Conservation (phyloP, 2,329 filamentous ascomycete genomes). For the Fusarium nygamai region DNA sequence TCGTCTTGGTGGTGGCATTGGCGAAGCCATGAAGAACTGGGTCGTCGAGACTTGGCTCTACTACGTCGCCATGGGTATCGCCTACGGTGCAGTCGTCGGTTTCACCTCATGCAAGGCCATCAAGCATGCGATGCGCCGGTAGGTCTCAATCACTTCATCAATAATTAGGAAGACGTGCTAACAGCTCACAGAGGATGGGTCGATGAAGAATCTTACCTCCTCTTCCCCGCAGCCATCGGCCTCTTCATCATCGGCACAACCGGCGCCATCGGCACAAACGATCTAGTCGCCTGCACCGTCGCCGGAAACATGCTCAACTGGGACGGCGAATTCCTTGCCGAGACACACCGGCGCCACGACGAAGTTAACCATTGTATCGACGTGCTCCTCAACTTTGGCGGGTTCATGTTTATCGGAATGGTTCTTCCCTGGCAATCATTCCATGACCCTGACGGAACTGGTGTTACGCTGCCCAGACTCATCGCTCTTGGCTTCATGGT, state of each 20-base stretch:
- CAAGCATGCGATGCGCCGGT: conserved; percentile 53
- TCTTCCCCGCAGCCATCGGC: conserved; percentile 62
- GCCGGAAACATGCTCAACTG: conserved; percentile 70
- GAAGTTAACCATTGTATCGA: conserved; percentile 69
- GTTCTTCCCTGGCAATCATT: conserved; percentile 66
- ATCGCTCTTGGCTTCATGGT: conserved; percentile 63
- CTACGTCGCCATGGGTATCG: conserved; percentile 62
- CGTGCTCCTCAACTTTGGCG: conserved; percentile 67
- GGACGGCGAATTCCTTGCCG: conserved; percentile 68
- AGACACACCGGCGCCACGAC: conserved; percentile 65
- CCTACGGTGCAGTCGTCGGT: conserved; percentile 63
- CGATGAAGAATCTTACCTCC: conserved; percentile 63
- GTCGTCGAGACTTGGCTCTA: conserved; percentile 69
- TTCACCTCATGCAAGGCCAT: conserved; percentile 58
- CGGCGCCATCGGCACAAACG: conserved; percentile 66
- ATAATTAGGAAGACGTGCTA: not conserved
- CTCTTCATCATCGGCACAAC: conserved; percentile 68
- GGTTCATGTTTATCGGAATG: conserved; percentile 68
- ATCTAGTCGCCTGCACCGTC: conserved; percentile 69
- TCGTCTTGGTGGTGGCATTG: conserved; percentile 61
- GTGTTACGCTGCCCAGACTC: conserved; percentile 61
- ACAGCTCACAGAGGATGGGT: conserved; percentile 58
- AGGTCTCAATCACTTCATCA: not conserved
- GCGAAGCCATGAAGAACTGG: conserved; percentile 65
- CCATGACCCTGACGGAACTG: conserved; percentile 61